Conservation (phyloP, 306 rosid genomes). For the Sphenostylis stenocarpa region DNA sequence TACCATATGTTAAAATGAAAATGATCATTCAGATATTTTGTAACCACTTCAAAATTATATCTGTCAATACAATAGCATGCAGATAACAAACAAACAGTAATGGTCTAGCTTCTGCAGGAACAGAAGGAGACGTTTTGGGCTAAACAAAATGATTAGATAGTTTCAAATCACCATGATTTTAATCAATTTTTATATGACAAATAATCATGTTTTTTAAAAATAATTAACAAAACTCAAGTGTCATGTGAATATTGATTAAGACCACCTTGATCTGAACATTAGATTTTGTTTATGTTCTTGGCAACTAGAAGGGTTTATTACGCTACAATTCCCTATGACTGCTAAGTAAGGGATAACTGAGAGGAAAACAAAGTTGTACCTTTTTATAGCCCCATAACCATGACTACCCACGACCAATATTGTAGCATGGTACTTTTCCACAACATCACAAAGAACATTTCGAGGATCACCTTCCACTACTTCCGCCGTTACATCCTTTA, state of each 20-base stretch:
- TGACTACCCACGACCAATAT: conserved; percentile 79
- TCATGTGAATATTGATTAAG: too few species aligned
- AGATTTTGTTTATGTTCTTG: neutral
- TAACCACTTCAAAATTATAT: neutral
- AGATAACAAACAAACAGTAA: neutral
- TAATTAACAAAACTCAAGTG: too few species aligned
- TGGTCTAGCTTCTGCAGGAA: neutral
- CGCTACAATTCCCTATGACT: neutral
- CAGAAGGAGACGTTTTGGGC: neutral
- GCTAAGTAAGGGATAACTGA: neutral
- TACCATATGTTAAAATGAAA: neutral
- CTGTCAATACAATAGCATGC: neutral
- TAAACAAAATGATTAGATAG: too few species aligned
- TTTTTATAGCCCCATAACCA: conserved; percentile 79
- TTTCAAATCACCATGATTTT: too few species aligned
- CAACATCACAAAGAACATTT: conserved; percentile 70
- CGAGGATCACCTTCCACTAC: conserved; percentile 74
- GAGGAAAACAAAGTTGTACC: conserved; percentile 38
- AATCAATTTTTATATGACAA: too few species aligned
- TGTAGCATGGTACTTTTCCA: conserved; percentile 65
- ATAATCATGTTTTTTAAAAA: too few species aligned
- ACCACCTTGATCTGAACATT: neutral
- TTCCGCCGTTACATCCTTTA: conserved; percentile 43
- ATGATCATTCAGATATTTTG: neutral
- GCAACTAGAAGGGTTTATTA: neutral